Conservation (phyloP, 805 yeast genomes). For the Zygosaccharomyces kombuchaensis region DNA sequence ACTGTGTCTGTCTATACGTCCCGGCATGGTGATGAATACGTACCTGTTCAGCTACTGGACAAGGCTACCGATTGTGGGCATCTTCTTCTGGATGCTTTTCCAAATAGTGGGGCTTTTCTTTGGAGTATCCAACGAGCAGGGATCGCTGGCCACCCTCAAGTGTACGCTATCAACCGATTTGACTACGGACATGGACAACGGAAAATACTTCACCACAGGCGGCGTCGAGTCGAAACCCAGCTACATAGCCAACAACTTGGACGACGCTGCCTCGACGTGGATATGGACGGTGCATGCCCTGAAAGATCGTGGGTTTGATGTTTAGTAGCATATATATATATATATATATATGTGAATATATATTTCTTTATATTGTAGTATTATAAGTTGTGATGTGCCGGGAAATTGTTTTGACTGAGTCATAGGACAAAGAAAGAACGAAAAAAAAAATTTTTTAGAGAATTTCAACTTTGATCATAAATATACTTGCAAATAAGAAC, state of each 20-base stretch:
- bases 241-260: constrained; percentile 50
- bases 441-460: neutral
- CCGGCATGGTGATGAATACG: constrained; percentile 84
- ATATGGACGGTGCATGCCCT: constrained; percentile 69
- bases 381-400: neutral
- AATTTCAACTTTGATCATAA: neutral
- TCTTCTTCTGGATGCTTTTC: constrained; percentile 64
- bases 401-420: neutral
- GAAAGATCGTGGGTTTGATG: constrained; percentile 46
- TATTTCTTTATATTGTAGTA: no score
- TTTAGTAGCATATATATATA: constrained; percentile 11
- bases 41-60: constrained; percentile 74
- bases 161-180: constrained; percentile 55
- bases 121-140: constrained; percentile 71
- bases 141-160: constrained; percentile 58
- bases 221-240: constrained; percentile 59
- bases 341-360: neutral
- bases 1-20: constrained; percentile 64
- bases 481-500: neutral
- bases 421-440: neutral
- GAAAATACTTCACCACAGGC: constrained; percentile 60
- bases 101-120: constrained; percentile 63
- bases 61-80: constrained; percentile 71
- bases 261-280: constrained; percentile 68
- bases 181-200: constrained; percentile 53